Base-by-base conservation (phyloP, 2,329 filamentous ascomycete species). In the Botrytis aclada region DNA sequence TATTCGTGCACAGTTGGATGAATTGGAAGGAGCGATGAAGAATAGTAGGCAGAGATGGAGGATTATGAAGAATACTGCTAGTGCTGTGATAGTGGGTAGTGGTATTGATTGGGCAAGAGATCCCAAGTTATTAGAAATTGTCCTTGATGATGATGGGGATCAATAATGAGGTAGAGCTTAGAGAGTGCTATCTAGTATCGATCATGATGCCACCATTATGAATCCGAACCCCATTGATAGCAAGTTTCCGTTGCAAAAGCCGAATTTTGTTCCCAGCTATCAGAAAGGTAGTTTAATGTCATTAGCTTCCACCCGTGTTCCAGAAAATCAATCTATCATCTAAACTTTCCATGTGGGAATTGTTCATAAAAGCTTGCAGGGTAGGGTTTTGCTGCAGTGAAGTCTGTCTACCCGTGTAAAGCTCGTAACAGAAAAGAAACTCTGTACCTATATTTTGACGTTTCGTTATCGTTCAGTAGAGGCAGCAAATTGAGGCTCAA, bases 51-150 rank as follows among this genome's bases (percentile, higher is more conserved):
- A 89, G 76, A 87, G 87, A 78, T 93, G 90, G 90, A 89, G 89
- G 78, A 89, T 91, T 32, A 88, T 95, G 81, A 96, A 95, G 83
- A 92, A 89, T 37, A 88, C 94, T 60, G 87, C 92, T n/a, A 92
- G 92, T 78, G 93, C 92, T 29, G 87, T 94, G 72, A 88, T 97
- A 64, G 92, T 89, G 8, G 93, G 92, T 4, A 97, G 93, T 81
- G 94, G 94, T 64, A 85, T 96, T 71, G 90, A 97, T 79, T 97
- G 94, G 94, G 89, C 89, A 20, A 84, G 87, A 58, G 90, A 97
- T 81, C 86, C 89, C 69, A 85, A 85, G 74, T 83, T 97, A 74
- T 85, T 88, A 73, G 88, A 89, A 69, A 85, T 95, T 74, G 93
- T 97, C 39, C 84, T 97, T 74, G 93, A 93, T 79, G 83, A 85